Conservation (phyloP, 805 yeast species). For the Spathaspora girioi region DNA sequence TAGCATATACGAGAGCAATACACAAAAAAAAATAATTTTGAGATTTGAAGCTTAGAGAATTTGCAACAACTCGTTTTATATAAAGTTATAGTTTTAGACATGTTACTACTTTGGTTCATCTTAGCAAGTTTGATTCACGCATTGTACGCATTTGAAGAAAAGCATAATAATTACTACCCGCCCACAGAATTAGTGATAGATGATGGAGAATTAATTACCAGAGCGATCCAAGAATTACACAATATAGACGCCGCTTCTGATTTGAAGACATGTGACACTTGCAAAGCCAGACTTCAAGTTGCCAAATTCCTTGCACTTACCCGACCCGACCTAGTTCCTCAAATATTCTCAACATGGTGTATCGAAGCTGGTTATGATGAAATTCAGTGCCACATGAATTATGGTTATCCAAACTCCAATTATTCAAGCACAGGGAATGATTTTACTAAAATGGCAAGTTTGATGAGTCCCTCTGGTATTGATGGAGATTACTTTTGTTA, state of each 20-base stretch:
- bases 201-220: slow-evolving; percentile 11
- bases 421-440: slow-evolving; percentile 23
- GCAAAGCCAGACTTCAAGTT: slow-evolving; percentile 12
- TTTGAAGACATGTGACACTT: slow-evolving; percentile 9
- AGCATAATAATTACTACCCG: slow-evolving; percentile 5
- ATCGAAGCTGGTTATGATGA: slow-evolving; percentile 32
- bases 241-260: slow-evolving; percentile 11
- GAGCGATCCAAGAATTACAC: slow-evolving; percentile 11
- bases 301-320: slow-evolving; percentile 28
- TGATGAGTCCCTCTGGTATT: slow-evolving; percentile 48
- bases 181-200: slow-evolving; percentile 9
- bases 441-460: slow-evolving; percentile 46
- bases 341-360: slow-evolving; percentile 43
- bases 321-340: slow-evolving; percentile 40
- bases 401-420: slow-evolving; percentile 28
- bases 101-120: background rate
- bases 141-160: background rate
- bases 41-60: background rate
- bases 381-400: slow-evolving; percentile 14
- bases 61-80: background rate
- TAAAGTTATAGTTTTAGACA: background rate
- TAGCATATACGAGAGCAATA: background rate
- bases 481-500: slow-evolving; percentile 46
- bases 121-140: background rate
- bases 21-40: background rate